Conservation (phyloP, 305 asterid genomes). For the Caryopteris hybrid region DNA sequence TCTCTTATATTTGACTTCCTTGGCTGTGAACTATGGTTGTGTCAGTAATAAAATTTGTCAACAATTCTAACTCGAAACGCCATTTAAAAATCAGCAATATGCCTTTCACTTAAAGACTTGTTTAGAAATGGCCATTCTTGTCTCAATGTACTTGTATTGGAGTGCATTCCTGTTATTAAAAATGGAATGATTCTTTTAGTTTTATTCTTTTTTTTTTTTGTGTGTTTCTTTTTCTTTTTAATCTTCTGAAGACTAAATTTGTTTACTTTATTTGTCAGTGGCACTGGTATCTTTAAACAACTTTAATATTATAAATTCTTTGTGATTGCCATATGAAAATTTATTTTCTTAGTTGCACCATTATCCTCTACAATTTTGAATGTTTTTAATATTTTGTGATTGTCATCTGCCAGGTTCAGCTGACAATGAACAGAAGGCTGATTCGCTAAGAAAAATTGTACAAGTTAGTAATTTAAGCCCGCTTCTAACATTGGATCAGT, state of each 20-base stretch:
- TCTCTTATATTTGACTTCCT: not conserved
- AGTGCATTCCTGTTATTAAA: not conserved
- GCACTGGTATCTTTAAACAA: not conserved
- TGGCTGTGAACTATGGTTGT: not conserved
- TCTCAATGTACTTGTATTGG: not conserved
- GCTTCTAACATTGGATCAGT: constrained; percentile 83
- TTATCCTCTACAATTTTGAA: constrained; percentile 1
- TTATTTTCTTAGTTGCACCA: not conserved
- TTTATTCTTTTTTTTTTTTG: not conserved
- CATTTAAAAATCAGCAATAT: not conserved
- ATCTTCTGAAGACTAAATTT: not conserved
- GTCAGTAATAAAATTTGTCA: not conserved
- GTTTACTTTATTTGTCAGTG: not conserved
- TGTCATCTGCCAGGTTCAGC: constrained; percentile 36
- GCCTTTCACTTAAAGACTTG: not conserved
- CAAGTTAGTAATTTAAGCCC: constrained; percentile 99
- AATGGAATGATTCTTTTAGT: not conserved
- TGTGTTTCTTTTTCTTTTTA: not conserved
- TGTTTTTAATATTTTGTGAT: constrained; percentile 8
- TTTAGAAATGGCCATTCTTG: not conserved
- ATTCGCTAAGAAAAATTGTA: constrained; percentile 64
- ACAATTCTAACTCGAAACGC: constrained; percentile 10
- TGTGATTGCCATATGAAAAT: constrained; percentile 1
- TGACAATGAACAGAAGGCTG: constrained; percentile 55
- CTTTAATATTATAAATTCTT: constrained; percentile 7